Base-by-base conservation (phyloP, 352 stramenopile species). In the Phytopythium vexans region DNA sequence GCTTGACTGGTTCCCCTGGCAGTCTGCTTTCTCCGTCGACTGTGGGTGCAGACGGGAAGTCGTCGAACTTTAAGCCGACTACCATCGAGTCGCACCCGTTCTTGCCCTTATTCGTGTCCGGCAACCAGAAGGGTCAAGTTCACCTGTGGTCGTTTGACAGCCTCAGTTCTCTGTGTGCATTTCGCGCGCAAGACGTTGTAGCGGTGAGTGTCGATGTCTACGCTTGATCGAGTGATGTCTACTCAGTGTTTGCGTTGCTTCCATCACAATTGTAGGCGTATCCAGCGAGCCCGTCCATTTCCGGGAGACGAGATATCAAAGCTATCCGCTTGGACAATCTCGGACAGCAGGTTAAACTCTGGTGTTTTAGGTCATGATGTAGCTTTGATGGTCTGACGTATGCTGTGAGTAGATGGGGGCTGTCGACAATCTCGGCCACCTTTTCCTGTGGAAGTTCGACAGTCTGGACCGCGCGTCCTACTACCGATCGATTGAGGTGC, bases 61-160 rank as follows among this genome's bases (percentile, higher is more conserved):
- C 71, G 8, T 65, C 71, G 38, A 89, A 64, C 45, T 93, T 92
- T 53, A 92, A 92, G 39, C 86, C 86, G 8, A 89, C 77, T 6
- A 73, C 77, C 1, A 59, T 95, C 15, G 63, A 81, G 43, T 86
- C 82, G 1, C 86, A 95, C 50, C 86, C 86, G 7, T 88, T 82
- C 41, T 55, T 95, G 8, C 78, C 86, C 14, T 58, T 93, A 8
- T 95, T 94, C 46, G 79, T 85, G 37, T 92, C 83, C 1, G 86
- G 86, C 38, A 92, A 82, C 45, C 75, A 88, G 42, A 92, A 92
- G 50, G 86, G 86, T 1, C 75, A 75, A 46, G 68, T 94, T 31
- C 83, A 94, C 53, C 40, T 95, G 47, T 95, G 83, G 86, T 89
- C 83, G 0, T 95, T 83, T 56, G 86, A 95, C 49, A 88, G 80